Conservation (phyloP, 208 protist genomes). For the Porcisia hertigi region DNA sequence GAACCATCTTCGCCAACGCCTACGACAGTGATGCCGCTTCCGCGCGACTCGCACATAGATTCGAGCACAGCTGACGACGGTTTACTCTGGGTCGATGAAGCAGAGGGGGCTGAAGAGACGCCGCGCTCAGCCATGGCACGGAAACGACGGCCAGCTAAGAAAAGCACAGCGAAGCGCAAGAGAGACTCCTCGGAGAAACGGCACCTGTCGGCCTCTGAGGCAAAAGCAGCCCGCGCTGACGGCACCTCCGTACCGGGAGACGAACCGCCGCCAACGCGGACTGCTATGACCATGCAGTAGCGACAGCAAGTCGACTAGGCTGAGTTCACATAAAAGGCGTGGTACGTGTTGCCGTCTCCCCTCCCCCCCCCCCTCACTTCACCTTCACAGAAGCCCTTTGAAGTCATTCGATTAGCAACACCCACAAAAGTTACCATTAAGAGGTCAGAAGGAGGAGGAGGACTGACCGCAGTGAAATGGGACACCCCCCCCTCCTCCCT, state of each 20-base stretch:
- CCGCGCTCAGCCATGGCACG: not conserved
- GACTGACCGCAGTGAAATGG: not conserved
- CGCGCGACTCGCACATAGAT: not conserved
- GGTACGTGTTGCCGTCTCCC: not conserved
- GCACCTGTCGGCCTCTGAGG: not conserved
- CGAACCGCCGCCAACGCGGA: not conserved
- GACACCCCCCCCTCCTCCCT: too few relatives aligned
- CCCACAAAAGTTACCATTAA: not conserved
- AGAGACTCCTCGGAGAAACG: not conserved
- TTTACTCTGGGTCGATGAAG: constrained; percentile 13
- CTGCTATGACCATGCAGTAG: not conserved
- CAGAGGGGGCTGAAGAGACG: not conserved
- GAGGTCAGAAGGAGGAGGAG: not conserved
- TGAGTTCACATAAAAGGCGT: not conserved
- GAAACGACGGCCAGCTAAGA: not conserved
- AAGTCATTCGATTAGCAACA: not conserved
- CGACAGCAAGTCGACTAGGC: not conserved
- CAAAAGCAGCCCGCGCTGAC: constrained; percentile 1
- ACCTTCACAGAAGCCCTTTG: constrained; percentile 1
- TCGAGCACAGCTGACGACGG: not conserved
- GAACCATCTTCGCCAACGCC: not conserved
- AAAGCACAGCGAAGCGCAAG: constrained; percentile 10
- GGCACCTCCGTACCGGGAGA: not conserved
- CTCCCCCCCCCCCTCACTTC: not conserved
- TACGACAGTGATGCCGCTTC: not conserved